Evolutionary conservation across 148 eudicot genomes (phyloP).

Genomic region (Rhododendron ovatum): DNA sequence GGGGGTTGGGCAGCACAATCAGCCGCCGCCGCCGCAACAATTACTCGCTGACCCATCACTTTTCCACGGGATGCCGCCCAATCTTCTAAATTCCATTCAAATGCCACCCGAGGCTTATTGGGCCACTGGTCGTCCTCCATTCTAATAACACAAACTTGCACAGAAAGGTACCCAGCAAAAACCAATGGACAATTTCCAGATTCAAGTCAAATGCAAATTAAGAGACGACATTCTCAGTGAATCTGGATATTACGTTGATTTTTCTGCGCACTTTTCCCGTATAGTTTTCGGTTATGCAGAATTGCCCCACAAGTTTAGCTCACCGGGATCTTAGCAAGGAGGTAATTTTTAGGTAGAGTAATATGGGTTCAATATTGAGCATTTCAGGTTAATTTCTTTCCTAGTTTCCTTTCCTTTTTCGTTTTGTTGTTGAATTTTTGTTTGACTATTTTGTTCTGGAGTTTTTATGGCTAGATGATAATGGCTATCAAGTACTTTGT

Average conservation of each 20-base stretch:
- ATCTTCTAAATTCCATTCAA: constrained; percentile 60
- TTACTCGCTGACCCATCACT: constrained; percentile 36
- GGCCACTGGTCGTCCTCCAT: constrained; percentile 50
- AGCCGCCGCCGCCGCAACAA: constrained; percentile 24
- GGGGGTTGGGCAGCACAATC: constrained; percentile 23
- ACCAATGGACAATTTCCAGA: neutral
- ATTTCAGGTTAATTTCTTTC: constrained; percentile 6
- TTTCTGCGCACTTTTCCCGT: neutral
- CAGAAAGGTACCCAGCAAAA: neutral
- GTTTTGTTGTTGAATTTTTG: neutral
- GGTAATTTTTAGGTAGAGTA: constrained; percentile 4
- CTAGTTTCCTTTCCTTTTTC: neutral
- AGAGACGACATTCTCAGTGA: neutral
- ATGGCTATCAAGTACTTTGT: neutral
- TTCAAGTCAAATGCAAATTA: neutral
- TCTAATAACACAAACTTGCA: constrained; percentile 10
- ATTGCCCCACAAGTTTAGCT: neutral
- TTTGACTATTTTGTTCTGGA: neutral
- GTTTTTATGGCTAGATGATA: constrained; percentile 6
- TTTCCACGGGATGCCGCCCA: constrained; percentile 70
- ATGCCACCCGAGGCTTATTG: constrained; percentile 54
- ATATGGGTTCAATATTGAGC: constrained; percentile 10
- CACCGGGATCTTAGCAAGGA: neutral
- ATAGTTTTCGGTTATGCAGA: neutral
- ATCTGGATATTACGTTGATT: neutral